Conservation (phyloP, 495 filamentous ascomycete genomes). For the Bacidia rubella region DNA sequence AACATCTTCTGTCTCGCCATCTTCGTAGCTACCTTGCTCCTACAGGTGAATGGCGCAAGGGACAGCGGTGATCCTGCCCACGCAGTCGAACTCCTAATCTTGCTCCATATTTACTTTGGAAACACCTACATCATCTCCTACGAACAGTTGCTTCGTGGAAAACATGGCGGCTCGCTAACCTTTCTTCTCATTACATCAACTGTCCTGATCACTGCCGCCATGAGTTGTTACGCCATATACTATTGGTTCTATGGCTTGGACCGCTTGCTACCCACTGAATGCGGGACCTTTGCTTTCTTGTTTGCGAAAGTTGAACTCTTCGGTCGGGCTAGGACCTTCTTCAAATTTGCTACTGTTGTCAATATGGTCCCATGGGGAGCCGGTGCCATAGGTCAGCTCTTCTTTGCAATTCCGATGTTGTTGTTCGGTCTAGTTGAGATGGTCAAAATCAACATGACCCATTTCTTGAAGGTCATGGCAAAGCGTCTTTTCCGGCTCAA, state of each 20-base stretch:
- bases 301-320: neutral
- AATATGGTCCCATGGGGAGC: neutral
- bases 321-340: neutral
- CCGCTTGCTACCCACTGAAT: neutral
- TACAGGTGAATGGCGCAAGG: neutral
- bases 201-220: neutral
- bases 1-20: conserved; percentile 8
- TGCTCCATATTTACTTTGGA: neutral
- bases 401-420: neutral
- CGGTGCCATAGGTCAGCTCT: neutral
- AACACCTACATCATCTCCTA: neutral
- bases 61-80: neutral
- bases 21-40: neutral
- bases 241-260: neutral
- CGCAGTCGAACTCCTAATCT: neutral
- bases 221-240: neutral
- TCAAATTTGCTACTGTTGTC: neutral
- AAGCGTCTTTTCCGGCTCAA: neutral
- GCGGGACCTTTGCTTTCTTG: neutral
- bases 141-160: neutral
- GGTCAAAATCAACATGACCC: neutral
- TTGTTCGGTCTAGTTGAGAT: neutral
- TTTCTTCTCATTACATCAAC: neutral
- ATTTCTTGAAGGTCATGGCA: neutral
- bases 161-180: neutral